phyloP scores from a whole-genome alignment of 2,329 filamentous ascomycete species.

The Paraphoma chrysanthemicola region DNA sequence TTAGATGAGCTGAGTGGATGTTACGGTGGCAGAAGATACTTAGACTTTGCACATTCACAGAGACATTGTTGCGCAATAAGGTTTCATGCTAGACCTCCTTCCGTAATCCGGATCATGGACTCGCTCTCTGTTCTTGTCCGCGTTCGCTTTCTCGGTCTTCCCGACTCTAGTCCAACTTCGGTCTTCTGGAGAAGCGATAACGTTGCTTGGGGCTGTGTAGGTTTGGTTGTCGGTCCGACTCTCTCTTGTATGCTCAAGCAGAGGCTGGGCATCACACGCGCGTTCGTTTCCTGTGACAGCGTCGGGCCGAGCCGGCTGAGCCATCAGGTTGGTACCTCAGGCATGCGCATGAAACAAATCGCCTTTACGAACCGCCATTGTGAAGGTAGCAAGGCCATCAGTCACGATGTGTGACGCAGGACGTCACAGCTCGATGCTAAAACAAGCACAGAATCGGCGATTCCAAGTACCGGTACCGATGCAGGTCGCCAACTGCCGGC shows the following conservation, averaged over 20 bases:
- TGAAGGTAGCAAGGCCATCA: background rate
- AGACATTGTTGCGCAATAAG: too few species aligned
- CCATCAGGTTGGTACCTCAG: slow-evolving; percentile 12
- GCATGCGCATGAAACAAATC: slow-evolving; percentile 13
- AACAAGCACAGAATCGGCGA: slow-evolving; percentile 2
- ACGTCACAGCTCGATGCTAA: background rate
- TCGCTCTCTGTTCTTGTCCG: too few species aligned
- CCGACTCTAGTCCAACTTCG: too few species aligned
- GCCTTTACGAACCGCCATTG: background rate
- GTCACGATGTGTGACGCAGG: background rate
- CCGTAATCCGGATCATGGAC: too few species aligned
- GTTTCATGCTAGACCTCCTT: too few species aligned
- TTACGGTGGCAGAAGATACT: too few species aligned
- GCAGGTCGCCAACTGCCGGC: slow-evolving; percentile 7
- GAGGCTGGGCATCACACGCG: background rate
- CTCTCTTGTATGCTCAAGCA: background rate
- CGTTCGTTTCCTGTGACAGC: slow-evolving; percentile 20
- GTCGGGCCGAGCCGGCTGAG: slow-evolving; percentile 32
- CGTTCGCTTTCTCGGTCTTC: too few species aligned
- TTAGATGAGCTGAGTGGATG: too few species aligned
- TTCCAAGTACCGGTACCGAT: background rate
- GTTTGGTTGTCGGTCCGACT: background rate
- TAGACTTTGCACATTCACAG: too few species aligned
- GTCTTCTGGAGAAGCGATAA: too few species aligned
- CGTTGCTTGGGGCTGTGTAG: too few species aligned